Conservation (phyloP, 2,329 filamentous ascomycete species). For the Trichoderma afroharzianum region DNA sequence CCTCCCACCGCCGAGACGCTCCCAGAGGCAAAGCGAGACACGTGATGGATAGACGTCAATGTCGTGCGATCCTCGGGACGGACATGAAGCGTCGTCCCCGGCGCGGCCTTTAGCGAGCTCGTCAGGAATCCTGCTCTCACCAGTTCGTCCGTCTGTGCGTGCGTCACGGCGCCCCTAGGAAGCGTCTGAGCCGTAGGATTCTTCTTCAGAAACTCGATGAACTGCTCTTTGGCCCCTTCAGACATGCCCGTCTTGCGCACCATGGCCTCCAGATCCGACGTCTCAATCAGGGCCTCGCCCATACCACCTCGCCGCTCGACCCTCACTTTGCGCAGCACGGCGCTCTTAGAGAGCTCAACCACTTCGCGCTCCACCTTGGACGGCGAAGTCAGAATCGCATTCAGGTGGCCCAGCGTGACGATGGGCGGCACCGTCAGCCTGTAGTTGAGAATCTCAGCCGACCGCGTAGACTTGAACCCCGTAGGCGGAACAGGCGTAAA, state of each 20-base stretch:
- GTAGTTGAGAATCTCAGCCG: constrained; percentile 61
- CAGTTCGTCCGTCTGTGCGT: constrained; percentile 52
- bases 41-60: constrained; percentile 57
- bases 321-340: constrained; percentile 57
- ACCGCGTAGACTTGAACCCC: constrained; percentile 62
- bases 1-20: constrained; percentile 67
- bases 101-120: constrained; percentile 31
- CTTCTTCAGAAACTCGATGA: constrained; percentile 47
- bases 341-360: constrained; percentile 54
- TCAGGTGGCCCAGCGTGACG: constrained; percentile 63
- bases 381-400: constrained; percentile 58
- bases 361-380: constrained; percentile 66
- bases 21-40: constrained; percentile 64
- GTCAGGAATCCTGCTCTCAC: constrained; percentile 67
- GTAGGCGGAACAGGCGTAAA: constrained; percentile 61
- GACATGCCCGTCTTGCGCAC: constrained; percentile 38
- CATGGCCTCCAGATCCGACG: constrained; percentile 51
- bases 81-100: constrained; percentile 39
- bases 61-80: constrained; percentile 53
- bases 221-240: constrained; percentile 45
- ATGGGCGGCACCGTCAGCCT: constrained; percentile 58
- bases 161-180: constrained; percentile 34
- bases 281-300: constrained; percentile 63
- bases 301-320: constrained; percentile 59
- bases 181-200: constrained; percentile 44